Evolutionary conservation across 1,139 yeast genomes (phyloP).

Genomic region (Suhomyces bribrorum): DNA sequence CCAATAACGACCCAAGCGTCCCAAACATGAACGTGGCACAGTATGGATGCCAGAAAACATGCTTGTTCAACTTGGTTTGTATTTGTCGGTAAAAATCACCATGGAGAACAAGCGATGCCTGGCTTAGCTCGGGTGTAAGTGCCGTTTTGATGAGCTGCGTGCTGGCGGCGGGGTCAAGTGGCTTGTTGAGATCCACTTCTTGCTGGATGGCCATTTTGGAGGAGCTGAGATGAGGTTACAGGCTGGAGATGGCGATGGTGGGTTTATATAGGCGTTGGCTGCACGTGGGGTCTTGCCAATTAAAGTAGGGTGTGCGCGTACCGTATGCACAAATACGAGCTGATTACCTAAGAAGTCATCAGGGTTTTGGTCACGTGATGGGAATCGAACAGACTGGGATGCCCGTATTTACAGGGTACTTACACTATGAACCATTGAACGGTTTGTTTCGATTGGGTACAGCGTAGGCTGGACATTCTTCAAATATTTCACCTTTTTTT

Average conservation of each 20-base stretch:
- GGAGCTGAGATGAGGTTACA: neutral
- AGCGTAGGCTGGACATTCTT: too few species aligned
- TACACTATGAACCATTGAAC: too few species aligned
- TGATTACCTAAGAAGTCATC: too few species aligned
- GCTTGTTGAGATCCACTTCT: slow-evolving; percentile 52
- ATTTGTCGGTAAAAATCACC: slow-evolving; percentile 64
- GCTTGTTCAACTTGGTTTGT: slow-evolving; percentile 52
- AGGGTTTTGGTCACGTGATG: too few species aligned
- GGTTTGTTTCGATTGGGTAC: too few species aligned
- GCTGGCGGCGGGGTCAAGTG: slow-evolving; percentile 51
- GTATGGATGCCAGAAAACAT: slow-evolving; percentile 51
- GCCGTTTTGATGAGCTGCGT: slow-evolving; percentile 48
- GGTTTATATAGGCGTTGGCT: slow-evolving; percentile 1
- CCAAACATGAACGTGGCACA: slow-evolving; percentile 32
- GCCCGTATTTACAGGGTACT: too few species aligned
- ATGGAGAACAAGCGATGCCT: slow-evolving; percentile 61
- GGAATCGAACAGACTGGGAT: too few species aligned
- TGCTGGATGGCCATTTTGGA: slow-evolving; percentile 37
- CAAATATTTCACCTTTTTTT: too few species aligned
- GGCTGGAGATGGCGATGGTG: neutral
- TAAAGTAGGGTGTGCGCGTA: slow-evolving; percentile 4
- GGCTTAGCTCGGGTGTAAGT: slow-evolving; percentile 57
- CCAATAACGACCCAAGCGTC: slow-evolving; percentile 21
- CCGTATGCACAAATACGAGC: neutral
- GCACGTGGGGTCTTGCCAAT: slow-evolving; percentile 16